Evolutionary conservation across 257 asterid species (phyloP).

Genomic region (Salvia hispanica): DNA sequence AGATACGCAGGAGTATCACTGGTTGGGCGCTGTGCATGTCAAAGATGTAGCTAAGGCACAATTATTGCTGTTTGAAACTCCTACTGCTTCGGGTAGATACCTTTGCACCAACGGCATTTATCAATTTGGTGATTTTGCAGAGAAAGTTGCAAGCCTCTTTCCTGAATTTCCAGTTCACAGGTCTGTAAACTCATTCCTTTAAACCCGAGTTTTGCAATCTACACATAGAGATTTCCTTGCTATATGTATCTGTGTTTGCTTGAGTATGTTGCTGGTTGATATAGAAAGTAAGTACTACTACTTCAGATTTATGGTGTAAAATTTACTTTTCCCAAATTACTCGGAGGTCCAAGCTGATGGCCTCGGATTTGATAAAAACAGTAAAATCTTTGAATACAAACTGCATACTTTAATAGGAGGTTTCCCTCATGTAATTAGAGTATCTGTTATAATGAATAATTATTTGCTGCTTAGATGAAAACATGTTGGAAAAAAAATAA

Average conservation of each 20-base stretch:
- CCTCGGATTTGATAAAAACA: neutral
- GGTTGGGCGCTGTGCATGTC: conserved; percentile 95
- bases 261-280: neutral
- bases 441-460: too few relatives aligned
- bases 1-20: conserved; percentile 80
- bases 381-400: too few relatives aligned
- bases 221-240: conserved; percentile 4
- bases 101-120: conserved; percentile 88
- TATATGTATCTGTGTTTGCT: neutral
- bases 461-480: too few relatives aligned
- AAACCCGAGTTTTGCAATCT: neutral
- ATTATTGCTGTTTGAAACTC: conserved; percentile 59
- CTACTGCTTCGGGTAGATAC: conserved; percentile 73
- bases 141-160: conserved; percentile 53
- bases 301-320: neutral
- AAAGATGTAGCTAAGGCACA: conserved; percentile 86
- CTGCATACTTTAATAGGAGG: neutral
- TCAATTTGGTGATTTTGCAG: conserved; percentile 76
- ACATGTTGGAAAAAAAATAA: too few relatives aligned
- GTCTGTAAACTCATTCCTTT: conserved; percentile 33
- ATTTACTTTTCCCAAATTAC: neutral
- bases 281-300: neutral
- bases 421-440: neutral
- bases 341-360: neutral
- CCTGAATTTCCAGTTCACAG: conserved; percentile 80